Evolutionary conservation across 1,139 yeast genomes (phyloP).

Genomic region (Ashbya aceris): DNA sequence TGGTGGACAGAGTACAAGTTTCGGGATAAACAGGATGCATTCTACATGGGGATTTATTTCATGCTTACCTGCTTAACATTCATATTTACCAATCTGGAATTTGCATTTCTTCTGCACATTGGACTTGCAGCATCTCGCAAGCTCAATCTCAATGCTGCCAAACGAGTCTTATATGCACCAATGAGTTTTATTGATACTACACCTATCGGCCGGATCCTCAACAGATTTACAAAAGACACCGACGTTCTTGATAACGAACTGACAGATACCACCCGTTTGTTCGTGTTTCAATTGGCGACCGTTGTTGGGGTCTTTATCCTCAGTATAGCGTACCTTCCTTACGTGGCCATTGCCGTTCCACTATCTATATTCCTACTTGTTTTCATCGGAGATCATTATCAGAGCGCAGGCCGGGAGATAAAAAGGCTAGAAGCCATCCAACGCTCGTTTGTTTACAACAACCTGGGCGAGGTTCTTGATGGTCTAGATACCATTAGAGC

Average conservation of each 20-base stretch:
- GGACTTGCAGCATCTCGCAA: constrained; percentile 38
- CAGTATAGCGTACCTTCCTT: constrained; percentile 65
- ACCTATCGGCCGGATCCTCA: constrained; percentile 88
- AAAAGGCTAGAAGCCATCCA: constrained; percentile 73
- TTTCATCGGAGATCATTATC: constrained; percentile 51
- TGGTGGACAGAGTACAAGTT: constrained; percentile 68
- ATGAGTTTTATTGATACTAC: constrained; percentile 97
- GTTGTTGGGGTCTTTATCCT: constrained; percentile 57
- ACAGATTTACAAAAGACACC: constrained; percentile 87
- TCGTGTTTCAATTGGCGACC: constrained; percentile 43
- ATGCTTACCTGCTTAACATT: constrained; percentile 44
- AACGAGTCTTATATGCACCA: constrained; percentile 69
- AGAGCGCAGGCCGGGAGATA: constrained; percentile 73
- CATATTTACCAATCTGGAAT: constrained; percentile 41
- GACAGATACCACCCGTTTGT: constrained; percentile 48
- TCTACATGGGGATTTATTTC: constrained; percentile 65
- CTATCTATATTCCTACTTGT: constrained; percentile 40
- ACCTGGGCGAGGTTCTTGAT: constrained; percentile 63
- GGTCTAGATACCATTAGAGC: constrained; percentile 69
- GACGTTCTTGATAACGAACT: constrained; percentile 73
- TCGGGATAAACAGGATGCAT: constrained; percentile 36
- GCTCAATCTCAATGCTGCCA: constrained; percentile 44
- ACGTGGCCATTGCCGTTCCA: constrained; percentile 65
- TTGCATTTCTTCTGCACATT: constrained; percentile 46
- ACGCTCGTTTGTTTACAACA: constrained; percentile 69